Percentiles rank a stretch among this genome's conserved stretches.
Evolutionary conservation across 805 yeast genomes (phyloP).

Genomic region (Ogataea paradorogensis): DNA sequence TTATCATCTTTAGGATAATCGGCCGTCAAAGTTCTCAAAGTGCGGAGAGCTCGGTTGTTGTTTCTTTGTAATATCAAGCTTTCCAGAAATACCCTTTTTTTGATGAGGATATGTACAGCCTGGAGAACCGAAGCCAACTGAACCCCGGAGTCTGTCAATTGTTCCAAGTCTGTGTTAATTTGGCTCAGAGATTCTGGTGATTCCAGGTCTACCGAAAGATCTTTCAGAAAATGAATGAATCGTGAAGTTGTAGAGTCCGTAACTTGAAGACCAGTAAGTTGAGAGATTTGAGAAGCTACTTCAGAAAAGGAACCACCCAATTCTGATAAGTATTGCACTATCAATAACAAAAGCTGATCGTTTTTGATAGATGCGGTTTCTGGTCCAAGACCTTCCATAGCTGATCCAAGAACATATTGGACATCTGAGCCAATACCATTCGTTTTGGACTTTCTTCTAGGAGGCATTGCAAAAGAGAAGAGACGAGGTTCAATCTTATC

Average conservation of each 20-base stretch:
- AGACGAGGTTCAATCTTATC: background rate
- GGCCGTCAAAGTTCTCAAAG: slow-evolving; percentile 33
- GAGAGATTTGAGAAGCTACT: slow-evolving; percentile 14
- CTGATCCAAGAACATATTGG: slow-evolving; percentile 7
- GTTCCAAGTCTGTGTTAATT: slow-evolving; percentile 5
- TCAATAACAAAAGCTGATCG: slow-evolving; percentile 20
- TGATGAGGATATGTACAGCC: slow-evolving; percentile 34
- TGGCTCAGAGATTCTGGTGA: slow-evolving; percentile 1
- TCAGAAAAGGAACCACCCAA: slow-evolving; percentile 17
- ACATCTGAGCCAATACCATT: slow-evolving; percentile 10
- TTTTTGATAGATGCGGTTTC: slow-evolving; percentile 12
- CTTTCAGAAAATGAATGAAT: slow-evolving; percentile 8
- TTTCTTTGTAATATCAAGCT: slow-evolving; percentile 32
- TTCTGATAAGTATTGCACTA: slow-evolving; percentile 21
- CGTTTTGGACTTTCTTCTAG: slow-evolving; percentile 1
- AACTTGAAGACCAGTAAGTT: slow-evolving; percentile 18
- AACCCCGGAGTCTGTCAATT: slow-evolving; percentile 1
- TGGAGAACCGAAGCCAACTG: background rate
- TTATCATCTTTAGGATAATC: slow-evolving; percentile 21
- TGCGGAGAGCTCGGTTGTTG: slow-evolving; percentile 34
- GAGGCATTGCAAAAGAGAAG: slow-evolving; percentile 4
- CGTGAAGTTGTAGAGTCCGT: slow-evolving; percentile 12
- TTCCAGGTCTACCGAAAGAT: slow-evolving; percentile 7
- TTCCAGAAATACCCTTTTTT: slow-evolving; percentile 43
- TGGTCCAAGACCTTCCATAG: slow-evolving; percentile 1